A percentile compares a stretch with the other conserved stretches of the same genome.
These are phyloP conservation scores for Termitomyces sp. DNA, from an alignment of 768 basidiomycete genomes.

Conservation along the genomic window DNA sequence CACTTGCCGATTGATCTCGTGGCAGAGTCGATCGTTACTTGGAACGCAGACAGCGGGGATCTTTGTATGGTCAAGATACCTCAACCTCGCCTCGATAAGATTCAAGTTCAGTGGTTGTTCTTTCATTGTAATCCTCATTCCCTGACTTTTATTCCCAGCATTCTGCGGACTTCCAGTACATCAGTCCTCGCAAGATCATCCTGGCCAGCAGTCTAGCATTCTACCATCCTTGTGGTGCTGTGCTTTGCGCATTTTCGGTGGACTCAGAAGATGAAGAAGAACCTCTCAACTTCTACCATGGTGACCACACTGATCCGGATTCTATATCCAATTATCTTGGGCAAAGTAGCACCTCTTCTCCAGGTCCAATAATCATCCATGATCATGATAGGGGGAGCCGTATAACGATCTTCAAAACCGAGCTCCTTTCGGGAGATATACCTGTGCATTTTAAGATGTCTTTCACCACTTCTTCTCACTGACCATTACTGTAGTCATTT, in stretches of 20 bases:
- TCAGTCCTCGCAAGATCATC: not conserved
- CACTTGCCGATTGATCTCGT: no score
- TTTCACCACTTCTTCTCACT: constrained; percentile 7
- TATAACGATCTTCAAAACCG: not conserved
- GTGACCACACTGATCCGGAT: constrained; percentile 12
- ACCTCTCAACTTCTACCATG: not conserved
- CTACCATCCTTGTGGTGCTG: no score
- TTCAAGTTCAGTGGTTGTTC: not conserved
- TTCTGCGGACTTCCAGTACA: not conserved
- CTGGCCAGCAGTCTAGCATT: not conserved
- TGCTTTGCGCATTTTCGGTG: not conserved
- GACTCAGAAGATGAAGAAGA: not conserved
- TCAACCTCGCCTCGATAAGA: not conserved
- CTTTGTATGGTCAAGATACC: no score
- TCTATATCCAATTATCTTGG: not conserved
- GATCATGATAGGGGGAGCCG: not conserved
- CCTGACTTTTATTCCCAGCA: not conserved
- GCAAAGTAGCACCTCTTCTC: no score
- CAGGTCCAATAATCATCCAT: constrained; percentile 28
- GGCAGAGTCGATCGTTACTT: no score
- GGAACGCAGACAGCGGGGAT: no score
- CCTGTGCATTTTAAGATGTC: not conserved
- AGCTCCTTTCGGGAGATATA: not conserved
- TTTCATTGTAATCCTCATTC: not conserved
- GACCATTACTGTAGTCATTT: constrained; percentile 7